Evolutionary conservation across 805 yeast genomes (phyloP).

Genomic region (Candida andamanensis): DNA sequence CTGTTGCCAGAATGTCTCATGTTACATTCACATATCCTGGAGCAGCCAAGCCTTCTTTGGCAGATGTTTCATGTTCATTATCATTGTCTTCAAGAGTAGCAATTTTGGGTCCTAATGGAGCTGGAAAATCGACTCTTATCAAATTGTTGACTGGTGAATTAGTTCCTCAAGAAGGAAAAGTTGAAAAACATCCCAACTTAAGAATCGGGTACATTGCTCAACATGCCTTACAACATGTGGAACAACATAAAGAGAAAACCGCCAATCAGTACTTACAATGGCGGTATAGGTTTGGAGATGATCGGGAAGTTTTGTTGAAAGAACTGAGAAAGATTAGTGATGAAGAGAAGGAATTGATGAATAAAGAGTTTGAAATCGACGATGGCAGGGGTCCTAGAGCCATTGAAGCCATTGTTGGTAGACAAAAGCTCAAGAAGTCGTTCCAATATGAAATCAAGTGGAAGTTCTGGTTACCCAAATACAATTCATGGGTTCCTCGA

Average conservation of each 20-base stretch:
- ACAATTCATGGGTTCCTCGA: conserved; percentile 88
- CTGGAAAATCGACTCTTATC: conserved; percentile 95
- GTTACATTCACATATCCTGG: conserved; percentile 92
- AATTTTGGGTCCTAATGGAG: conserved; percentile 96
- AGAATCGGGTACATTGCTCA: conserved; percentile 99
- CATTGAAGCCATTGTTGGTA: conserved; percentile 92
- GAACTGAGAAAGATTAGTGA: conserved; percentile 85
- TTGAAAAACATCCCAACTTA: conserved; percentile 96
- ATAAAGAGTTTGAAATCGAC: conserved; percentile 67
- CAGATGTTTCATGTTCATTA: conserved; percentile 79
- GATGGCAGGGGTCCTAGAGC: conserved; percentile 88
- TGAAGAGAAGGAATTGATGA: conserved; percentile 69
- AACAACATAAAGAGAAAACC: conserved; percentile 94
- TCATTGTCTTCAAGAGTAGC: conserved; percentile 97
- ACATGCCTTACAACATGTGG: conserved; percentile 96
- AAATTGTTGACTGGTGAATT: conserved; percentile 90
- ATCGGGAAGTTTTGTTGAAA: conserved; percentile 90
- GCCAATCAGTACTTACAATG: conserved; percentile 97
- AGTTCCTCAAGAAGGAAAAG: conserved; percentile 79
- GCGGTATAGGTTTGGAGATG: conserved; percentile 98
- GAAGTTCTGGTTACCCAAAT: conserved; percentile 80
- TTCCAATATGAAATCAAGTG: conserved; percentile 97
- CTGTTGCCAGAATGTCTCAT: conserved; percentile 82
- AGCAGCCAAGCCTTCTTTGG: conserved; percentile 74
- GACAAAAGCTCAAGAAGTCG: conserved; percentile 92